Percentiles rank a stretch among this genome's conserved stretches.
These are phyloP conservation scores for Lentithecium fluviatile DNA, from an alignment of 495 filamentous ascomycete genomes.

Conservation along the genomic window DNA sequence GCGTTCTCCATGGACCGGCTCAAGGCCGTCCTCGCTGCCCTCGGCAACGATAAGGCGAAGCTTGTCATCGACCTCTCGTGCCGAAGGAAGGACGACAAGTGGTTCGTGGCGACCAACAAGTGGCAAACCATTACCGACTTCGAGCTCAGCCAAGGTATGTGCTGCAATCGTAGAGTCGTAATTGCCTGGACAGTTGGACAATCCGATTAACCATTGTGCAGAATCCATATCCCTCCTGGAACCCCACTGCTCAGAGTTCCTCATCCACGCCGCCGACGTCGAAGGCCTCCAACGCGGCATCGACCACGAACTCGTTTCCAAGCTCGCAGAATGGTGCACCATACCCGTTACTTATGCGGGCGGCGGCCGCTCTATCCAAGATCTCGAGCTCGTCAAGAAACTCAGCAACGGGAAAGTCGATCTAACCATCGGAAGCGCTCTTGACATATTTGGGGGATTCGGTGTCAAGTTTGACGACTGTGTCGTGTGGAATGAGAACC, in stretches of 20 bases:
- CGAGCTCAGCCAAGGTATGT: conserved; percentile 76
- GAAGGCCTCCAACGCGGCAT: conserved; percentile 90
- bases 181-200: no score
- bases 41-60: conserved; percentile 72
- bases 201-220: conserved; percentile 40
- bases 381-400: conserved; percentile 73
- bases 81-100: conserved; percentile 65
- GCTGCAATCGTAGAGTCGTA: conserved; percentile 3
- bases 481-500: conserved; percentile 73
- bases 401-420: conserved; percentile 82
- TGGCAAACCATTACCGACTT: conserved; percentile 97
- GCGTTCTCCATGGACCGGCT: conserved; percentile 74
- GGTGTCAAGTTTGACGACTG: conserved; percentile 86
- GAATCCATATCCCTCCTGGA: conserved; percentile 78
- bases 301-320: conserved; percentile 77
- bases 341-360: conserved; percentile 96
- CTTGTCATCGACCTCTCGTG: conserved; percentile 95
- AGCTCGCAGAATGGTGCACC: conserved; percentile 76
- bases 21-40: conserved; percentile 64
- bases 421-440: conserved; percentile 90
- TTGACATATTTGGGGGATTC: conserved; percentile 91
- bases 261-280: conserved; percentile 98
- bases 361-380: conserved; percentile 75
- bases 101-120: conserved; percentile 97
- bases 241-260: conserved; percentile 89